Percentiles rank a stretch among this genome's conserved stretches.
These are phyloP conservation scores for Amanita rubescens DNA, from an alignment of 768 basidiomycete genomes.

Conservation along the genomic window DNA sequence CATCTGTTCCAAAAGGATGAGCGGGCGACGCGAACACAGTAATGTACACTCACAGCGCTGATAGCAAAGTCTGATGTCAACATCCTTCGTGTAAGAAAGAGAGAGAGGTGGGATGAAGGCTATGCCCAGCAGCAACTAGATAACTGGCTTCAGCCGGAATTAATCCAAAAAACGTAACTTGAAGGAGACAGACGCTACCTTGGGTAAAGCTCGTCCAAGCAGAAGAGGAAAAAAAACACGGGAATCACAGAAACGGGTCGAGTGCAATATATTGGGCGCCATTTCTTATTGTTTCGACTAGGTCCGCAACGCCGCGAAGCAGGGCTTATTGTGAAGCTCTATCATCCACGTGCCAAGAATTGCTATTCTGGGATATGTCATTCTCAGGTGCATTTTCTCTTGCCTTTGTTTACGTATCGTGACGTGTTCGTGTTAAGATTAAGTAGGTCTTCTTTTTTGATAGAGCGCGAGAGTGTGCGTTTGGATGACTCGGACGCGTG, in stretches of 20 bases:
- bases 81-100: not conserved
- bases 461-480: no score
- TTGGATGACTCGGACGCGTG: no score
- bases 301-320: not conserved
- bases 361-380: not conserved
- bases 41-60: no score
- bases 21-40: not conserved
- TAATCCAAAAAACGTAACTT: no score
- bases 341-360: not conserved
- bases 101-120: not conserved
- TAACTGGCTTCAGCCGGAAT: no score
- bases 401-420: not conserved
- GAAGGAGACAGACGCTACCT: no score
- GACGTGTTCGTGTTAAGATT: not conserved
- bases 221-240: not conserved
- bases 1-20: not conserved
- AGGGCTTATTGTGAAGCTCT: constrained; percentile 1
- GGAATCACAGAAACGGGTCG: no score
- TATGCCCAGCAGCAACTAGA: no score
- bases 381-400: not conserved
- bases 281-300: constrained; percentile 2
- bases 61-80: not conserved
- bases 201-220: no score
- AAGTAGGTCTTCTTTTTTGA: no score
- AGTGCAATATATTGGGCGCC: not conserved